Percentiles rank a stretch among this genome's conserved stretches.
Conservation (phyloP, 2,329 filamentous ascomycete species). For the Zelopaecilomyces penicillatus region DNA sequence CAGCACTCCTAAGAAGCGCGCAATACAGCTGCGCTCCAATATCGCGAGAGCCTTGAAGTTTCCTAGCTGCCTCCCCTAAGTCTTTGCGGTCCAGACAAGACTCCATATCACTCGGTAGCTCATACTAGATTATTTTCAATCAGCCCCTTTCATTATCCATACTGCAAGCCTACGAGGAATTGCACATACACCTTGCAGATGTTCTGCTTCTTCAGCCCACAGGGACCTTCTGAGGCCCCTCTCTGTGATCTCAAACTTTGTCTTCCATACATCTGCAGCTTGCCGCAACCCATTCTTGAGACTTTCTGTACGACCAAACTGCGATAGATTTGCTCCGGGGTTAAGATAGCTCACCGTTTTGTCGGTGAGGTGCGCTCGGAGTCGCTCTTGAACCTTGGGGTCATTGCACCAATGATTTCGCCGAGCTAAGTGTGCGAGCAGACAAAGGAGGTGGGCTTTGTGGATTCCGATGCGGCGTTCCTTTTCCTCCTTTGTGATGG, state of each 20-base stretch:
- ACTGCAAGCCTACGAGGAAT: neutral
- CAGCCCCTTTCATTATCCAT: too few species aligned
- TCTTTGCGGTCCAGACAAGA: slow-evolving; percentile 60
- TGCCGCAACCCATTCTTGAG: slow-evolving; percentile 73
- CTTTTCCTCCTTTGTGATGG: slow-evolving; percentile 46
- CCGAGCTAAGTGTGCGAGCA: slow-evolving; percentile 67
- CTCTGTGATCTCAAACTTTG: slow-evolving; percentile 62
- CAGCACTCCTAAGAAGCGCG: slow-evolving; percentile 72
- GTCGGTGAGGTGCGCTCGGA: slow-evolving; percentile 57
- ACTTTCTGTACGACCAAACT: slow-evolving; percentile 68
- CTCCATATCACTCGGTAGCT: slow-evolving; percentile 56
- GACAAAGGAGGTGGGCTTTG: slow-evolving; percentile 74
- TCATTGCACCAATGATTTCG: slow-evolving; percentile 91
- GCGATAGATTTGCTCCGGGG: slow-evolving; percentile 56
- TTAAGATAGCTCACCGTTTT: slow-evolving; percentile 61
- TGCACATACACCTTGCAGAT: slow-evolving; percentile 46
- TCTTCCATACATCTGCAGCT: slow-evolving; percentile 57
- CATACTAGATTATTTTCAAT: slow-evolving; percentile 31
- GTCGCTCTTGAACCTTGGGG: slow-evolving; percentile 51
- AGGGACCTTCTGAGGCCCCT: slow-evolving; percentile 60
- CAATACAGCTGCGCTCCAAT: slow-evolving; percentile 87
- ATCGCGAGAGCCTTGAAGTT: slow-evolving; percentile 74
- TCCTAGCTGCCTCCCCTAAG: slow-evolving; percentile 62
- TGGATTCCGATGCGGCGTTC: slow-evolving; percentile 64
- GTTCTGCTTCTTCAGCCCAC: slow-evolving; percentile 64